Conservation (phyloP, 2,329 filamentous ascomycete genomes). For the Fusarium clavum region DNA sequence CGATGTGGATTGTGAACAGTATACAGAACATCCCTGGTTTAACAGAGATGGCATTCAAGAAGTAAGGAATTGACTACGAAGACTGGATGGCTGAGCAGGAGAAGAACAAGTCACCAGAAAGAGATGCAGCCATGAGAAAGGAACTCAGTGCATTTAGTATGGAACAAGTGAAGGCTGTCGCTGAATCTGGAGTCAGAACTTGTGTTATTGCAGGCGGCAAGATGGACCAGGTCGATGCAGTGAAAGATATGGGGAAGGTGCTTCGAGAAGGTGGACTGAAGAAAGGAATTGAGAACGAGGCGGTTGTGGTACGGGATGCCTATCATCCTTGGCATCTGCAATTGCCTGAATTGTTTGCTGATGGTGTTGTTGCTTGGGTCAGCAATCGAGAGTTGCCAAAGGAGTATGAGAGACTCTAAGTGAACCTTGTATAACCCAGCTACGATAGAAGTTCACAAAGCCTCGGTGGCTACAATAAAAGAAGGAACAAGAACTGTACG, state of each 20-base stretch:
- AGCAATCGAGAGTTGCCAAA: neutral
- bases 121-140: neutral
- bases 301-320: constrained; percentile 20
- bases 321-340: constrained; percentile 37
- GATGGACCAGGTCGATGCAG: constrained; percentile 27
- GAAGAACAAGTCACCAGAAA: constrained; percentile 23
- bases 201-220: constrained; percentile 28
- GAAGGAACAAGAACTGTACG: too few relatives aligned
- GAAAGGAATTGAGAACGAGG: constrained; percentile 4
- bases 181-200: constrained; percentile 14
- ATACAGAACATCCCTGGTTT: constrained; percentile 9
- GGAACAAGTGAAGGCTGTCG: constrained; percentile 3
- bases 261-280: neutral
- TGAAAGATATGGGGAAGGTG: constrained; percentile 9
- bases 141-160: constrained; percentile 11
- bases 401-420: constrained; percentile 10
- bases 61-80: constrained; percentile 27
- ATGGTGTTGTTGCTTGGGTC: constrained; percentile 20
- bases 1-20: constrained; percentile 1
- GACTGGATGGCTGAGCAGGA: constrained; percentile 15
- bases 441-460: accelerated
- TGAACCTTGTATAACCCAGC: neutral
- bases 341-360: constrained; percentile 25
- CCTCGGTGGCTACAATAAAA: neutral
- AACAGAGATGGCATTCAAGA: neutral